Evolutionary conservation across 768 basidiomycete genomes (phyloP), one percentile per base, ranked within the genome.

Genomic region (Leccinum olivaceopallidum): DNA sequence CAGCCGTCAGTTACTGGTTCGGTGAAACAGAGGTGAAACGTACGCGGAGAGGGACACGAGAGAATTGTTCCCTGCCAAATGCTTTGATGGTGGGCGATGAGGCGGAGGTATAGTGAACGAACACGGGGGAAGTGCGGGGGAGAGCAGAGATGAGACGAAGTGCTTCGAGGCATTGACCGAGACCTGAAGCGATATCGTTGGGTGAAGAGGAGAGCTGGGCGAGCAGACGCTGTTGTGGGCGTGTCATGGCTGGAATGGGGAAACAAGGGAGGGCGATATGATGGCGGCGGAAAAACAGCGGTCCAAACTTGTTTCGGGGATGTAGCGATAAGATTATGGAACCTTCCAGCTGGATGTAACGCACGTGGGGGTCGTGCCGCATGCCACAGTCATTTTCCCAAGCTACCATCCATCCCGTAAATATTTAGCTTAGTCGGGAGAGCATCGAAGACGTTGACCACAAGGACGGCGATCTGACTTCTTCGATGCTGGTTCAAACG

Each of bases 121-220:
- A 67, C 6, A 73, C 59, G 10, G 72, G 72, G 0, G 70, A 75
- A 8, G 70, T 53, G 20, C 74, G 62, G 0, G 72, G 70, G 20
- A 73, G 65, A 1, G 67, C 63, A 20, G 72, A 68, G 56, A 75
- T 64, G 42, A 75, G 74, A 7, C 72, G 67, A 6, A 73, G 71
- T 0, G 72, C 72, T 49, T 75, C 71, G 26, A 72, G 68, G n/a
- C 74, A 75, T 18, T 75, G 72, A 0, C 72, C 72, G 13, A 73
- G 65, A 2, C 72, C 74, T 0, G 72, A 72, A 1, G 74, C 74
- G 13, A 75, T 60, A 28, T 75, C 69, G 58, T 75, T 74, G 49
- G 69, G 72, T 14, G 73, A 73, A 1, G 73, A 65, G 22, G 72
- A 65, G 49, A 74, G 65, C 16, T 73, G 72, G 9, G 74, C 49